Base-by-base conservation (phyloP, 768 basidiomycete species). In the Goffeauzyma gilvescens region DNA sequence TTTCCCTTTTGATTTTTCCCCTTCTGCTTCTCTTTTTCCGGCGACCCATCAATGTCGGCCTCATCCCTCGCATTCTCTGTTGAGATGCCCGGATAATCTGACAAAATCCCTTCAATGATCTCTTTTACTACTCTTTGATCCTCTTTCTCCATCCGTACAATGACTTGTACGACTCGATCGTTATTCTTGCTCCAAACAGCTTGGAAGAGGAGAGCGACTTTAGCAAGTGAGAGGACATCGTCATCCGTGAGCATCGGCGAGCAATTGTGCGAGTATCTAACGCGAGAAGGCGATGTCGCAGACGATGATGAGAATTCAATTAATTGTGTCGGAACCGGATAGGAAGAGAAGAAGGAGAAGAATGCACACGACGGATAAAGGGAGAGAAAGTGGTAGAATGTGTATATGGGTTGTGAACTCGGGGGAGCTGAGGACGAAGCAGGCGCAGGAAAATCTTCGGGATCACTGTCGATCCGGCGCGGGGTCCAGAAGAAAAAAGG, bases 151-250 rank as follows among this genome's bases (percentile, higher is more conserved):
- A 38, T 7, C 14, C 27, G 22, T 21, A 25, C 27, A 23, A 38
- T 38, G 12, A 38, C 37, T n/a, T 25, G n/a, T 12, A 38, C 27
- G 2, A 38, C 37, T 8, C 37, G 22, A 3, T 12, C 37, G 21
- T 38, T 38, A 13, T 38, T 22, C 20, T 22, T 38, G 18, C 37
- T 38, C 37, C 37, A 38, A 13, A 38, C 37, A 20, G 37, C 23
- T 38, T 38, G 37, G 4, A 38, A 21, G 4, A 38, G 37, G 22
- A 38, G 24, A 21, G 27, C 37, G 9, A 38, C 23, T 25, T 18
- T 10, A 12, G 10, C 23, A 6, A 38, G 37, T 6, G 13, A 8
- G 3, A 38, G 24, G 17, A 38, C 22, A 14, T 38, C 37, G n/a
- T n/a, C n/a, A 20, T 6, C 23, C 21, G 20, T 25, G 22, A 38